Evolutionary conservation across 257 asterid genomes (phyloP), one percentile per base, ranked within the genome.

Genomic region (Solanum pimpinellifolium): DNA sequence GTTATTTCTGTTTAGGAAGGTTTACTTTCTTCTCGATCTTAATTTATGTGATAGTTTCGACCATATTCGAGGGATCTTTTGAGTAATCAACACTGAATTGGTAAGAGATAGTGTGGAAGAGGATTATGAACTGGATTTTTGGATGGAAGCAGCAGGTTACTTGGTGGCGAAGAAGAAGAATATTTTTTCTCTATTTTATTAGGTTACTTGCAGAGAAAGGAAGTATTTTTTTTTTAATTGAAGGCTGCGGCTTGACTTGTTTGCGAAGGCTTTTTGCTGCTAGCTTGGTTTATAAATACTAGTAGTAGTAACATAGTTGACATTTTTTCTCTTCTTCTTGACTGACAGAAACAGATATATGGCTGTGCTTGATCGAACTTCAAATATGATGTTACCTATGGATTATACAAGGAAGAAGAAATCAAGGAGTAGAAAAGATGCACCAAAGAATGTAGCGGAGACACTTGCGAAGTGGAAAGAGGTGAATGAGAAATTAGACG

Each of bases 391-490:
- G 8, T 47, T 68, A 60, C 86, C 86, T 1, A 6, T 89, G 35
- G 93, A 88, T 83, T 75, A 76, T 33, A 42, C 90, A 9, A 83
- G 87, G 14, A 90, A 87, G 82, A 86, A 86, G 87, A 91, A 88
- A 70, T 83, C 89, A 7, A 86, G 91, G 83, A 88, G 89, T 52
- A 86, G 88, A 42, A 80, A 47, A 66, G 88, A 85, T n/a, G 89
- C 86, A 2, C 29, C 89, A 0, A 77, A 82, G 44, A 74, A 56
- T 59, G 88, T 91, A 23, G 91, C 90, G 20, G 89, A 88, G 4
- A 89, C 88, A 13, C 83, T 91, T 76, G 89, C 91, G 3, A 91
- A 33, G 83, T 91, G 93, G 93, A 91, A 91, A 86, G 87, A 89
- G 12, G 90, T 86, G 83, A 89, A 91, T 6, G 88, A 89, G 59